Percentiles rank a stretch among this genome's conserved stretches.
phyloP scores from a whole-genome alignment of 495 filamentous ascomycete species.

The Hypoxylon lenormandii region DNA sequence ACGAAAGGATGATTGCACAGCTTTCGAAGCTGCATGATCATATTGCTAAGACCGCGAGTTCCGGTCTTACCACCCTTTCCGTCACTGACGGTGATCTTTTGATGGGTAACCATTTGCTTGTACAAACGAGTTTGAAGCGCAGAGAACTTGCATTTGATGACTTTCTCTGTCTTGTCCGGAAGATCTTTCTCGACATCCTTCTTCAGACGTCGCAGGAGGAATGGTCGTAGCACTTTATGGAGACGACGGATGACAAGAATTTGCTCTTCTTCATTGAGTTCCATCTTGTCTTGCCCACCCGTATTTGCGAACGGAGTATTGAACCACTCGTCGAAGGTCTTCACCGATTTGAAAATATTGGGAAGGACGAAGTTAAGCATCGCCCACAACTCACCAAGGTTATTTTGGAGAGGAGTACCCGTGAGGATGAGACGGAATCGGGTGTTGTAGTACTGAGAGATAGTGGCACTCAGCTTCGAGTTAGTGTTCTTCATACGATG shows the following conservation, averaged over 20 bases:
- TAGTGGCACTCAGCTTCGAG: slow-evolving; percentile 93
- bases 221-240: slow-evolving; percentile 96
- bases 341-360: slow-evolving; percentile 99
- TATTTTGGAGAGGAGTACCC: slow-evolving; percentile 97
- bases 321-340: slow-evolving; percentile 99
- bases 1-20: slow-evolving; percentile 99
- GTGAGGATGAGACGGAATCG: slow-evolving; percentile 96
- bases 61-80: slow-evolving; percentile 95
- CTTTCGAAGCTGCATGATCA: slow-evolving; percentile 99
- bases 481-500: slow-evolving; percentile 99
- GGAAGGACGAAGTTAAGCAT: slow-evolving; percentile 98
- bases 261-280: slow-evolving; percentile 98
- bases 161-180: slow-evolving; percentile 97
- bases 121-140: slow-evolving; percentile 92
- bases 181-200: slow-evolving; percentile 99
- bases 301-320: slow-evolving; percentile 99
- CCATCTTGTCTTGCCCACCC: slow-evolving; percentile 97
- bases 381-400: slow-evolving; percentile 94
- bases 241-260: slow-evolving; percentile 97
- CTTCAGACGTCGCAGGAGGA: slow-evolving; percentile 97
- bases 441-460: slow-evolving; percentile 93
- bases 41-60: slow-evolving; percentile 95
- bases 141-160: slow-evolving; percentile 98
- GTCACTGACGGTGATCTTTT: slow-evolving; percentile 92
- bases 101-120: slow-evolving; percentile 93